phyloP scores from a whole-genome alignment of 495 filamentous ascomycete genomes.

The Pyronema domesticum region DNA sequence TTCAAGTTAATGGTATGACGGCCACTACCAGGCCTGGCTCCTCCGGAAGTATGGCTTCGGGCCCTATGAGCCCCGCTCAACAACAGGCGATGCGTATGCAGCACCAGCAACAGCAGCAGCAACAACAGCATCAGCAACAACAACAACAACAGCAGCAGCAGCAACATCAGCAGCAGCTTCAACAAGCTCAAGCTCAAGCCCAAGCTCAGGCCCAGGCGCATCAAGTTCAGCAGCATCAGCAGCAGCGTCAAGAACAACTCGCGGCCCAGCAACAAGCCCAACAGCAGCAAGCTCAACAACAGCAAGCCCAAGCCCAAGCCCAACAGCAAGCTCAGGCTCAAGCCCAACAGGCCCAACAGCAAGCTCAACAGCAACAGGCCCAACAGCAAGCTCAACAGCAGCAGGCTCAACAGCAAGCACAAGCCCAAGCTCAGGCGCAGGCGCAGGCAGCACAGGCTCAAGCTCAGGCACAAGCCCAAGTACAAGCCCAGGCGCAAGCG shows the following conservation, averaged over 20 bases:
- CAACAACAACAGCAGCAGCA: constrained; percentile 24
- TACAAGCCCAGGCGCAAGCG: constrained; percentile 29
- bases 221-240: constrained; percentile 10
- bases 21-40: constrained; percentile 20
- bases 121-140: constrained; percentile 24
- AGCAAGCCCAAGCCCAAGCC: constrained; percentile 2
- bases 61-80: constrained; percentile 32
- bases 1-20: constrained; percentile 15
- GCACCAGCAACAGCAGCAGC: constrained; percentile 19
- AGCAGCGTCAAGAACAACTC: background rate
- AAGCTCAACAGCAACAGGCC: constrained; percentile 23
- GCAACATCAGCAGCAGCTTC: constrained; percentile 26
- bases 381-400: constrained; percentile 26
- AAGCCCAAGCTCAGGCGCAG: constrained; percentile 15
- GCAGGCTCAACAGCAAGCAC: constrained; percentile 3
- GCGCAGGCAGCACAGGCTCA: constrained; percentile 11
- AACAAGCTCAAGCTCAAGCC: constrained; percentile 3
- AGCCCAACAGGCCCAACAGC: constrained; percentile 10
- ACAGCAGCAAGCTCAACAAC: constrained; percentile 26
- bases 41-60: constrained; percentile 21
- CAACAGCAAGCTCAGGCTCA: constrained; percentile 7
- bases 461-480: background rate
- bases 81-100: constrained; percentile 27
- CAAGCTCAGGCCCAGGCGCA: constrained; percentile 11
- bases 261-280: constrained; percentile 22